phyloP scores from a whole-genome alignment of 2,329 filamentous ascomycete species.

The Penicillium sp. region DNA sequence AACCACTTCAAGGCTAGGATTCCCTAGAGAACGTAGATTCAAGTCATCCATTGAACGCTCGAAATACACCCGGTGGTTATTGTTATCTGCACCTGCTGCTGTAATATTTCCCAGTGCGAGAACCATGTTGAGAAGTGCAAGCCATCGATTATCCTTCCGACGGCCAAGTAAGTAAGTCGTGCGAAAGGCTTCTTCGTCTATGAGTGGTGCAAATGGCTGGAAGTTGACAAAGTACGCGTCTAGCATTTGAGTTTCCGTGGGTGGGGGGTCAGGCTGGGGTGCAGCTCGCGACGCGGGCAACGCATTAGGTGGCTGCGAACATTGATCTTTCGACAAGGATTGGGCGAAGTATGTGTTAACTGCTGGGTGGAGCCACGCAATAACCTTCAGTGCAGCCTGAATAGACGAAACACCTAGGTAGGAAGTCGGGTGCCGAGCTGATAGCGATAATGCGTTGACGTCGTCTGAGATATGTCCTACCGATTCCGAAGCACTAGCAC shows the following conservation, averaged over 20 bases:
- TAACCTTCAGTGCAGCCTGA: slow-evolving; percentile 68
- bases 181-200: slow-evolving; percentile 67
- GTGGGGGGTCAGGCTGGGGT: slow-evolving; percentile 23
- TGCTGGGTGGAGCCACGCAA: slow-evolving; percentile 52
- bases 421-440: slow-evolving; percentile 58
- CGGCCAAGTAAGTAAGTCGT: slow-evolving; percentile 60
- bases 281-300: slow-evolving; percentile 22
- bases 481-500: slow-evolving; percentile 48
- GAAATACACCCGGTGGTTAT: slow-evolving; percentile 66
- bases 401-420: slow-evolving; percentile 73
- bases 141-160: slow-evolving; percentile 63
- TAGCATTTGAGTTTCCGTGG: slow-evolving; percentile 63
- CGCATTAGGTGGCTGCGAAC: slow-evolving; percentile 3
- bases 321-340: slow-evolving; percentile 20
- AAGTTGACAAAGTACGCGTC: slow-evolving; percentile 70
- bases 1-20: slow-evolving; percentile 66
- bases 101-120: slow-evolving; percentile 70
- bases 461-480: slow-evolving; percentile 63
- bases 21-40: slow-evolving; percentile 63
- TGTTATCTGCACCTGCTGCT: slow-evolving; percentile 58
- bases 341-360: slow-evolving; percentile 43
- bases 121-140: slow-evolving; percentile 69
- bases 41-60: slow-evolving; percentile 63
- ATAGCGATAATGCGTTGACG: slow-evolving; percentile 62
- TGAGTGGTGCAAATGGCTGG: slow-evolving; percentile 67